Conservation (phyloP, 148 eudicot species). For the Cornus controversa region DNA sequence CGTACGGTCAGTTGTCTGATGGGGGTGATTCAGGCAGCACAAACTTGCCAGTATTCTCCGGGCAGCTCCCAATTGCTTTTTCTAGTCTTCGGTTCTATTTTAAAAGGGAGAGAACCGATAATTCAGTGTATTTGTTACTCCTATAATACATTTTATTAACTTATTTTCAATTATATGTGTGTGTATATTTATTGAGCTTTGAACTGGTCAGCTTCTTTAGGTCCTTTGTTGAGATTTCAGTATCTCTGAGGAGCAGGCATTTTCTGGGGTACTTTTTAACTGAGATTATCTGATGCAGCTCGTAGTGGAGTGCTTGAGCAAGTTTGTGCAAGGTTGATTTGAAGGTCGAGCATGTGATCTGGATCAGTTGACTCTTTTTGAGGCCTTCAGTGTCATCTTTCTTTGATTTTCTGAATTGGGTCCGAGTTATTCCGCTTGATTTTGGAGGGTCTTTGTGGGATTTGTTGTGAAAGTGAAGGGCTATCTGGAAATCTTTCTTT, state of each 20-base stretch:
- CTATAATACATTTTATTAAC: too few species aligned
- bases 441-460: constrained; percentile 26
- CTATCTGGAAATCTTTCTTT: not conserved
- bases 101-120: constrained; percentile 29
- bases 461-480: constrained; percentile 2
- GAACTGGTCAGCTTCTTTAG: constrained; percentile 48
- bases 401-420: constrained; percentile 28
- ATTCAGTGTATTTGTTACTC: not conserved
- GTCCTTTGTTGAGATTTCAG: constrained; percentile 33
- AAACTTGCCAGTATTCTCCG: constrained; percentile 34
- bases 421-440: constrained; percentile 16
- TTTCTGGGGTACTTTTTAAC: constrained; percentile 26
- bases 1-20: not conserved
- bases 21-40: constrained; percentile 31
- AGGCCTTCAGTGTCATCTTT: constrained; percentile 15
- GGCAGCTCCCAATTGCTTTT: constrained; percentile 42
- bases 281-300: constrained; percentile 21
- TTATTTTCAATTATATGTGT: not conserved
- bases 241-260: constrained; percentile 27
- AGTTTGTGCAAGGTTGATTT: constrained; percentile 14
- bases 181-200: constrained; percentile 28
- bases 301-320: not conserved
- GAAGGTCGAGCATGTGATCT: constrained; percentile 46
- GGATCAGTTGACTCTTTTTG: constrained; percentile 18
- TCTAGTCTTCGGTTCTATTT: constrained; percentile 51